Conservation (phyloP, 2,329 filamentous ascomycete genomes). For the Eutypella sp. region DNA sequence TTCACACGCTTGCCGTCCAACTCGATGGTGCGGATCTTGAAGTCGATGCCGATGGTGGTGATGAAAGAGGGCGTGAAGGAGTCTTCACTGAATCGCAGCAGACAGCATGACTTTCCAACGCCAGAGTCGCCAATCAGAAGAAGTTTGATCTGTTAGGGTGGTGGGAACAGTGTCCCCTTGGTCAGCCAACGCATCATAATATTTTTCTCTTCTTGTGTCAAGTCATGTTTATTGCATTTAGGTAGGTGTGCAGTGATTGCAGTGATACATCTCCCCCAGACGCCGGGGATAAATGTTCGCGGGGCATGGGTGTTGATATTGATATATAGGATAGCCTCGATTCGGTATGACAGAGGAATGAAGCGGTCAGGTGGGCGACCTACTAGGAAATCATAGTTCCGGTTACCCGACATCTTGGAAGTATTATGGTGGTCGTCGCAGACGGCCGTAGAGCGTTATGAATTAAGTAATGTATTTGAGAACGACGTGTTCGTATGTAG, state of each 20-base stretch:
- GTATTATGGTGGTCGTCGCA: conserved; percentile 17
- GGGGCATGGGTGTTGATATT: conserved; percentile 15
- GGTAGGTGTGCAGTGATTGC: no score
- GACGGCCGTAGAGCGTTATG: conserved; percentile 6
- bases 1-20: conserved; percentile 98
- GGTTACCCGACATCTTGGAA: conserved; percentile 81
- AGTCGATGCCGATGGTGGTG: conserved; percentile 98
- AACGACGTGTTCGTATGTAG: no score
- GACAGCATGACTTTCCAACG: conserved; percentile 94
- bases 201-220: background rate
- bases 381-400: conserved; percentile 99
- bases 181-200: conserved; percentile 8
- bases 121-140: conserved; percentile 95
- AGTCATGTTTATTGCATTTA: background rate
- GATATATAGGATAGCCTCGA: conserved; percentile 10
- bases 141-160: conserved; percentile 73
- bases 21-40: conserved; percentile 99
- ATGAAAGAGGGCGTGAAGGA: conserved; percentile 97
- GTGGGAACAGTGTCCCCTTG: conserved; percentile 1
- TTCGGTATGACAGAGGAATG: conserved; percentile 12
- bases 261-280: background rate
- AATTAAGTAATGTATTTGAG: background rate
- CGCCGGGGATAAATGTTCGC: conserved; percentile 3
- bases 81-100: conserved; percentile 95
- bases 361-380: conserved; percentile 28